Evolutionary conservation across 805 yeast species (phyloP).

Genomic region (Saccharomycopsis sp.): DNA sequence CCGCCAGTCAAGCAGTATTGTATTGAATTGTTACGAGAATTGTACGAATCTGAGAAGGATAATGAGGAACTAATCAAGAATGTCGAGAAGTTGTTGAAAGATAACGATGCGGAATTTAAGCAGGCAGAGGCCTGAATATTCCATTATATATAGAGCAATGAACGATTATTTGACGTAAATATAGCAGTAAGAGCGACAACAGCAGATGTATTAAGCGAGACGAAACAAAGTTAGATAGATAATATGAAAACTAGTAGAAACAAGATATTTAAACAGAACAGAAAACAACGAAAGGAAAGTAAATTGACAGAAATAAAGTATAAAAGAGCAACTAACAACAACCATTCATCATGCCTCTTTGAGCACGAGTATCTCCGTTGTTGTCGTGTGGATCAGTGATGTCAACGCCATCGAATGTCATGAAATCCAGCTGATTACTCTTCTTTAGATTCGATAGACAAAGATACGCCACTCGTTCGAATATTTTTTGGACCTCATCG

Average conservation of each 20-base stretch:
- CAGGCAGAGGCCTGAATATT: neutral
- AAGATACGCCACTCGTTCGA: conserved; percentile 33
- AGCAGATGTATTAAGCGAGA: too few species aligned
- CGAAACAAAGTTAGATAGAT: too few species aligned
- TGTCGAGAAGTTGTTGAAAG: conserved; percentile 10
- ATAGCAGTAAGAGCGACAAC: neutral
- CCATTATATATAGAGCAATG: too few species aligned
- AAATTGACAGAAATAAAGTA: neutral
- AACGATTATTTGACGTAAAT: neutral
- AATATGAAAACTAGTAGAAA: too few species aligned
- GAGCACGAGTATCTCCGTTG: neutral
- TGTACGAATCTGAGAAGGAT: conserved; percentile 32
- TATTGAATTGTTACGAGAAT: conserved; percentile 40
- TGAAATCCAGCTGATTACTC: conserved; percentile 21
- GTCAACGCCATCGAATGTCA: conserved; percentile 32
- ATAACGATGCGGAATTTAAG: neutral
- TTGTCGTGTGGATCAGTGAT: conserved; percentile 19
- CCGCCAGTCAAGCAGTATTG: conserved; percentile 68
- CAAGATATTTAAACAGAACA: neutral
- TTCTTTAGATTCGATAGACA: conserved; percentile 27
- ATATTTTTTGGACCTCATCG: conserved; percentile 29
- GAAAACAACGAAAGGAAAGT: neutral
- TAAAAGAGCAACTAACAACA: neutral
- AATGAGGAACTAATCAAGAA: conserved; percentile 35
- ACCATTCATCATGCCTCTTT: neutral